Evolutionary conservation across 2,329 filamentous ascomycete species (phyloP), one percentile per base, ranked within the genome.

Genomic region (Claviceps maximensis): DNA sequence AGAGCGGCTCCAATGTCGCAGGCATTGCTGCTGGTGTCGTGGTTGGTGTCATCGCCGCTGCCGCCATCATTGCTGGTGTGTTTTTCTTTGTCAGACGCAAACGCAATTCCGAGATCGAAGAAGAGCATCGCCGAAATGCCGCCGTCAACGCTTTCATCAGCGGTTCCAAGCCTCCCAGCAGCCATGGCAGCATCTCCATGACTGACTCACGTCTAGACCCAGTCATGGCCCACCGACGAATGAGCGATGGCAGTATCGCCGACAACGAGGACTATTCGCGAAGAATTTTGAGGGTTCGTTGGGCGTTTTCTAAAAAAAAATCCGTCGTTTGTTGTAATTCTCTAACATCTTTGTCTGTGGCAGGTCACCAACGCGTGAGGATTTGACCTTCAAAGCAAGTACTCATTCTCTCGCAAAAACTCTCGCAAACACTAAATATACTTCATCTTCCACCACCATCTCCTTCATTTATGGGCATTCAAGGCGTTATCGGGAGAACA

Each of bases 181-280:
- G 78, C 70, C 77, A 80, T 65, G 79, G 83, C 56, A 75, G 75
- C 56, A 70, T 82, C 69, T 88, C 87, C 10, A 84, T 87, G 71
- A 82, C 82, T 15, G 91, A 97, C 65, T 84, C 87, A 44, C 82
- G 91, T 53, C 81, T 96, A 54, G 91, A 97, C 59, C 89, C 89
- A 8, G 83, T 89, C 58, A 84, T 94, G 78, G 84, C 85, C 54
- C 81, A 89, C 61, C 79, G 89, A 65, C 82, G 90, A 69, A 79
- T 91, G 73, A 96, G 91, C 71, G 88, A 93, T 63, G 91, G 91
- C 60, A 96, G 90, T 69, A 96, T 97, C 68, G 91, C 90, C 51
- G 91, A 97, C 68, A 94, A 96, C 71, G 83, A 95, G 71, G 91
- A 97, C 69, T 97, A 95, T 73, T 96, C 91, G 57, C 83, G 91